Evolutionary conservation across 2,329 filamentous ascomycete genomes (phyloP).

Genomic region (Clonostachys rosea): DNA sequence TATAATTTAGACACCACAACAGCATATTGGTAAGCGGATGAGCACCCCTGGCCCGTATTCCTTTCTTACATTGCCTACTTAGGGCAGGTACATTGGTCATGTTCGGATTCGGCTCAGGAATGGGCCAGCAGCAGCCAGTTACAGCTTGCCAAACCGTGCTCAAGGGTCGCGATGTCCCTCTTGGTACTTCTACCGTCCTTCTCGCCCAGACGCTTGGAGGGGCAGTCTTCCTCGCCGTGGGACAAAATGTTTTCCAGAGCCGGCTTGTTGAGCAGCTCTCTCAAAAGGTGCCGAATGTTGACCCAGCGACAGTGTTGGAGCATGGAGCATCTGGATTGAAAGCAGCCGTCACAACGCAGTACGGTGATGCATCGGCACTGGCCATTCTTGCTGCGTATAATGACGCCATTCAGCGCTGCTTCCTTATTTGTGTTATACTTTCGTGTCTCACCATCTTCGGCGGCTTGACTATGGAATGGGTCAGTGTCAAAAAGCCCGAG

Average conservation of each 20-base stretch:
- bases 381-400: conserved; percentile 53
- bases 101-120: conserved; percentile 6
- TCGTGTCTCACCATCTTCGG: conserved; percentile 4
- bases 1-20: conserved; percentile 3
- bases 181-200: conserved; percentile 7
- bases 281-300: conserved; percentile 17
- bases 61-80: neutral
- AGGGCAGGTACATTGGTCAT: conserved; percentile 5
- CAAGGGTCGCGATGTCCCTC: conserved; percentile 4
- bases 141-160: conserved; percentile 8
- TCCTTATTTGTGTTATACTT: conserved; percentile 5
- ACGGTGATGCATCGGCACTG: conserved; percentile 26
- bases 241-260: conserved; percentile 8
- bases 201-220: conserved; percentile 8
- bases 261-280: conserved; percentile 4
- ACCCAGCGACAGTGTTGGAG: conserved; percentile 17
- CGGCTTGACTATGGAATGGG: conserved; percentile 5
- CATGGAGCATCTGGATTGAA: conserved; percentile 45
- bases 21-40: conserved; percentile 1
- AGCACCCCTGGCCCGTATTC: neutral
- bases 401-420: conserved; percentile 40
- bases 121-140: conserved; percentile 7
- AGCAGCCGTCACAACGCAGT: conserved; percentile 27
- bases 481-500: conserved; percentile 2
- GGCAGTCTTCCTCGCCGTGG: conserved; percentile 7